Evolutionary conservation across 2,329 filamentous ascomycete genomes (phyloP), one percentile per base, ranked within the genome.

Genomic region (Colletotrichum cordylinicola): DNA sequence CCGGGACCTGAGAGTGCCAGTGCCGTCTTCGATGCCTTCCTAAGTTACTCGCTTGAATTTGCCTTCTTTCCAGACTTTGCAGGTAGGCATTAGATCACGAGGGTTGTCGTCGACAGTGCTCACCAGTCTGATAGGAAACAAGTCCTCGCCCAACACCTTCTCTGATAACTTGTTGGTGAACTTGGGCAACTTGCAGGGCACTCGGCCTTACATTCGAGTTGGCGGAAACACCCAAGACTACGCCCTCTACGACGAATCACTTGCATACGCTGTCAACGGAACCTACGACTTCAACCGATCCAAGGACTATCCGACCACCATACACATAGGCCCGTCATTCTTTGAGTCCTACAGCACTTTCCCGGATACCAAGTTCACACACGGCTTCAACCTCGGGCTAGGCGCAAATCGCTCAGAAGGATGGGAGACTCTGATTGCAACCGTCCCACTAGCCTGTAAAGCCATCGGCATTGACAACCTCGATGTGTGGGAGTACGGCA

Each of bases 151-250:
- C 2, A 93, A 93, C 79, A 85, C 80, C 0, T 93, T 91, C 81
- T 92, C 91, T 1, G 86, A 92, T 75, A 91, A 90, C 65, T 85
- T 93, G 8, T 82, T 93, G 31, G 86, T 88, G 37, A 93, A 92
- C 72, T 79, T 93, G 24, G 89, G 85, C 2, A 80, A 86, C n/a
- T 79, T 92, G 5, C 86, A 85, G 16, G 91, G 91, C 10, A 86
- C 85, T 8, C 92, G 91, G 77, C 92, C 92, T 3, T 87, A 90
- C 78, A 89, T 93, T 71, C 86, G 92, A 18, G 91, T 93, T 2
- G 91, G 92, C 5, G 92, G 92, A n/a, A 93, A 93, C 79, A 93
- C 92, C 0, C 92, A 93, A 82, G 91, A 93, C 83, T 92, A 90
- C 77, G 90, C 91, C 7, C 85, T 93, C 48, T 93, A 91, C 82